Evolutionary conservation across 129 eudicot species (phyloP), one percentile per base, ranked within the genome.

Genomic region (Daucus carota): DNA sequence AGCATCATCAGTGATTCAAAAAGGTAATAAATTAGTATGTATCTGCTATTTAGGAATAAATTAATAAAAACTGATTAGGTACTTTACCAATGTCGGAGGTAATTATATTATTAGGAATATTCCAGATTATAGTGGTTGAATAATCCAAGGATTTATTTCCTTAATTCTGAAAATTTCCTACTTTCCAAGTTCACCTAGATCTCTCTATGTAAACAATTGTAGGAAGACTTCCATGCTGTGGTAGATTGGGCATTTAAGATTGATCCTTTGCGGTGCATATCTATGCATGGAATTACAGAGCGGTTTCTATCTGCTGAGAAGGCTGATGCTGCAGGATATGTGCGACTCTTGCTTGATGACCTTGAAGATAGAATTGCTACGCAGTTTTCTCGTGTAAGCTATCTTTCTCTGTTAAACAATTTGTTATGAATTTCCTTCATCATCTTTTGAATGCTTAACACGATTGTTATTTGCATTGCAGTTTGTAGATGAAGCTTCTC

Each of bases 401-500:
- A 46, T 46, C 28, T 78, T 77, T 24, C 59, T 46, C 26, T 36
- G 62, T 60, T 63, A 52, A 70, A 29, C 40, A 7, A 11, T n/a
- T 28, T 62, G 20, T 50, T 80, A 22, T 12, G n/a, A 16, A 67
- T 57, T 46, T 33, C 9, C 13, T 48, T 48, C 66, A 54, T 62
- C 12, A 42, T 26, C 29, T 54, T 8, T 34, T 54, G 48, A 42
- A 47, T 45, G 72, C 63, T 62, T 18, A 33, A 47, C 38, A 43
- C 46, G 44, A 59, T 78, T 44, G 26, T 68, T 33, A 52, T 32
- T 50, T 46, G 28, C n/a, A 54, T 62, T 78, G 79, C 86, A 93
- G 98, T 93, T 93, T 86, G 98, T 93, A 62, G 97, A 93, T 79
- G 98, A 90, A 87, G 96, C 98, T 75, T 87, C 96, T 83, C 98